Evolutionary conservation across 345 rosid genomes (phyloP), one percentile per base, ranked within the genome.

Genomic region (Cochlearia excelsa): DNA sequence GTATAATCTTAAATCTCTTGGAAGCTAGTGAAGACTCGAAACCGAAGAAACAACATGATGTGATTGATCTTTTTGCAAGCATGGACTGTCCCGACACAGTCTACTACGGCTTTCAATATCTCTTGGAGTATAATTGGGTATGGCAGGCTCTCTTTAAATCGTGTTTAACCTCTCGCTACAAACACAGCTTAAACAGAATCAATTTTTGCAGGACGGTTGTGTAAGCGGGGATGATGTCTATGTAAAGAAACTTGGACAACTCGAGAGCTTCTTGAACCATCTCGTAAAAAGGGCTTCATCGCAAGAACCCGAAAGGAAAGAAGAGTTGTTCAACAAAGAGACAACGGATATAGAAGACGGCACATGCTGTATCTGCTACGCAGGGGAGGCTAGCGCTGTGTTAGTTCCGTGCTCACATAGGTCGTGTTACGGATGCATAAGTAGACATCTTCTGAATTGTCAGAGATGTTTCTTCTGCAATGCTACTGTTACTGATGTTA

Each of bases 401-500:
- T 81, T 93, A 37, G 75, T 68, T 7, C 95, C 99, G 2, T 93
- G 99, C 75, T 83, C 82, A 7, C 97, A 93, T 63, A 78, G 67
- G 28, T 93, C 97, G 6, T 93, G 99, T 73, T 80, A 82, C 51
- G 91, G 94, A 26, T 93, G 99, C 88, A 89, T 88, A 72, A 83
- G 82, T n/a, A 82, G 99, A 54, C 99, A 93, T 77, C 95, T 84
- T 62, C 77, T 86, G 16, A 93, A 93, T 27, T 86, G 95, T 66
- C 78, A 82, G 70, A 81, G 97, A 77, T 93, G 99, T 68, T 93
- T 88, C 82, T 89, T 93, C 56, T 93, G 99, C 88, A 86, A 89
- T 35, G 94, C 89, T 26, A 81, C 90, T 0, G 88, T 93, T 45
- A 39, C 54, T 35, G 86, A 85, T 16, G 91, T 88, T 9, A 47